Evolutionary conservation across 176 grass and related monocot genomes (phyloP).

Genomic region (Ensete ventricosum): DNA sequence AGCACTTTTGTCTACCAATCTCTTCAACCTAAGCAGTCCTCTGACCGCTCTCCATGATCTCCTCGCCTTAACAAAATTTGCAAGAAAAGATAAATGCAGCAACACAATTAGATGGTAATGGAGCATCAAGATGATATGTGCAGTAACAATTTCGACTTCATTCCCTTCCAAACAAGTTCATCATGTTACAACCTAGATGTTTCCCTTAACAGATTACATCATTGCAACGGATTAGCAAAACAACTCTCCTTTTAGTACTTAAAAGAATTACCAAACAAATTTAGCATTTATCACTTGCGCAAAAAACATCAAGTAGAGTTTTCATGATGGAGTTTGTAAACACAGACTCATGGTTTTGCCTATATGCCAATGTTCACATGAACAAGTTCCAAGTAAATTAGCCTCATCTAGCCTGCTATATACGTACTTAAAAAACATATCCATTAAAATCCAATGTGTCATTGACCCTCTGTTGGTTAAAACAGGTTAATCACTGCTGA

Average conservation of each 20-base stretch:
- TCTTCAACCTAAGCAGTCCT: constrained; percentile 70
- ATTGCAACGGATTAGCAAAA: too few relatives aligned
- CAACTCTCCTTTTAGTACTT: too few relatives aligned
- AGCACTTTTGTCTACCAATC: constrained; percentile 61
- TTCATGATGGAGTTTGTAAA: too few relatives aligned
- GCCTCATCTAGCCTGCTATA: too few relatives aligned
- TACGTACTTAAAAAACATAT: background rate
- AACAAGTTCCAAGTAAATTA: too few relatives aligned
- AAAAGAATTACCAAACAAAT: background rate
- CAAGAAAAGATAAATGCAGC: background rate
- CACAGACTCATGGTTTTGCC: too few relatives aligned
- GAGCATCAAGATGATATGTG: background rate
- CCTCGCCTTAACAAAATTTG: constrained; percentile 46
- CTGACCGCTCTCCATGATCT: constrained; percentile 63
- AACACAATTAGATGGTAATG: background rate
- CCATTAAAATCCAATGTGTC: too few relatives aligned
- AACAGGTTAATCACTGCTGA: too few relatives aligned
- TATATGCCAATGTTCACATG: too few relatives aligned
- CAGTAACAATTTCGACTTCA: background rate
- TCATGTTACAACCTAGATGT: background rate
- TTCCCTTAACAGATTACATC: background rate
- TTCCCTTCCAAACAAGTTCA: background rate
- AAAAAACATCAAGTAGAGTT: too few relatives aligned
- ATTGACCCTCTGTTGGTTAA: too few relatives aligned
- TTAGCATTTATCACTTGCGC: background rate